Percentiles rank a stretch among this genome's conserved stretches.
phyloP scores from a whole-genome alignment of 148 eudicot species.

The Nepenthes mirabilis region DNA sequence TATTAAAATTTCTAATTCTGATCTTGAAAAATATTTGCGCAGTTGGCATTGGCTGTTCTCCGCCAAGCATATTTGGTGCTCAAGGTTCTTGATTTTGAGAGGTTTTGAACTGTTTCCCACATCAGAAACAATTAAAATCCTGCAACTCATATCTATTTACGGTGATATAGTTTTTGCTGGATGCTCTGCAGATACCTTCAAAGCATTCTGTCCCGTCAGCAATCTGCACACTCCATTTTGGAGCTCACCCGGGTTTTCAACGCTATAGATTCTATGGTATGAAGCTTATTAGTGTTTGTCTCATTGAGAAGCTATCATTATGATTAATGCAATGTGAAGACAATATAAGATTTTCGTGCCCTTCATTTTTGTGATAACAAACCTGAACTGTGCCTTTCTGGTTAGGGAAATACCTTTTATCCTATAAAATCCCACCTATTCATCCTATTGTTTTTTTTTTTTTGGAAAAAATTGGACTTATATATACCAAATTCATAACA shows the following conservation, averaged over 20 bases:
- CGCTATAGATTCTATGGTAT: slow-evolving; percentile 55
- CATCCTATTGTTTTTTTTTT: no score
- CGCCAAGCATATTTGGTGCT: slow-evolving; percentile 52
- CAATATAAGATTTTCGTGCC: no score
- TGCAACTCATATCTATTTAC: background rate
- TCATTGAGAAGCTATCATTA: background rate
- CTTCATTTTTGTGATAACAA: no score
- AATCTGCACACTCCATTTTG: slow-evolving; percentile 33
- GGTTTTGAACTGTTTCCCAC: slow-evolving; percentile 23
- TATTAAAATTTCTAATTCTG: background rate
- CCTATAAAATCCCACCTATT: no score
- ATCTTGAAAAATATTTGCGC: slow-evolving; percentile 1
- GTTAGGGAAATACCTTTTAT: no score
- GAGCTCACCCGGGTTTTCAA: slow-evolving; percentile 53
- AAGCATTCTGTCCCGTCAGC: slow-evolving; percentile 59
- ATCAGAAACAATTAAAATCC: background rate
- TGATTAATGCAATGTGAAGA: no score
- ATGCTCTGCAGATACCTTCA: slow-evolving; percentile 48
- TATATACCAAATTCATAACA: no score
- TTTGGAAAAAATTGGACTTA: no score
- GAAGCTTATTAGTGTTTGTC: background rate
- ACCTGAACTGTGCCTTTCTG: no score
- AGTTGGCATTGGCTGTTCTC: slow-evolving; percentile 89
- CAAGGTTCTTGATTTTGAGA: slow-evolving; percentile 62
- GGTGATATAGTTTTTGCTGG: background rate